Conservation (phyloP, 768 basidiomycete genomes). For the Russula virescens region DNA sequence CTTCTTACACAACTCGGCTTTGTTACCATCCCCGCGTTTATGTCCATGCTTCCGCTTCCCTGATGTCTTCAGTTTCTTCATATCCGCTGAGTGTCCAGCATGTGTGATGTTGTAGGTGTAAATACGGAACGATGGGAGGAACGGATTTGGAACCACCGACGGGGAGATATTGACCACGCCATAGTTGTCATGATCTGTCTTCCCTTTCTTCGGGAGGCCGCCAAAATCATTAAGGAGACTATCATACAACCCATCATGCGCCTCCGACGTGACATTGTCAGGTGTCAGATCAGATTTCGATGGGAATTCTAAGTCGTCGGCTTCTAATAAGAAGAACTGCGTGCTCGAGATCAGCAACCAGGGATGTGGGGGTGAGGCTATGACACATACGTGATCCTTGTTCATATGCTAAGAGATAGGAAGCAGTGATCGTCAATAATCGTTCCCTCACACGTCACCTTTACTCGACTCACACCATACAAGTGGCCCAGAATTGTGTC, state of each 20-base stretch:
- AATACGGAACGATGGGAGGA: constrained; percentile 72
- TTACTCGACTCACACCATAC: constrained; percentile 67
- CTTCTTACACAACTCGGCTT: constrained; percentile 40
- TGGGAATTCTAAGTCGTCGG: constrained; percentile 27
- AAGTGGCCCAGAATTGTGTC: constrained; percentile 85
- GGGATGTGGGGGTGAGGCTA: constrained; percentile 7
- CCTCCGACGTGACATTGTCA: constrained; percentile 14
- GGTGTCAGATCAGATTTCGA: constrained; percentile 15
- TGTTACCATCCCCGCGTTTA: constrained; percentile 29
- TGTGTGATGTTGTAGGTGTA: constrained; percentile 75
- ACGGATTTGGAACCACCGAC: constrained; percentile 82
- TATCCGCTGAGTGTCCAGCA: background rate
- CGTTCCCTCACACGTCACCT: constrained; percentile 28
- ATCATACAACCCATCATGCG: constrained; percentile 43
- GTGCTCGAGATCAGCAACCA: constrained; percentile 9
- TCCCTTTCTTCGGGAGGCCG: constrained; percentile 48
- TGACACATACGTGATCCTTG: constrained; percentile 59
- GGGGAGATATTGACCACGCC: constrained; percentile 76
- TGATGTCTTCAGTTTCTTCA: constrained; percentile 17
- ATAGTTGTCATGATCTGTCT: constrained; percentile 57
- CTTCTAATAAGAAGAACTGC: constrained; percentile 34
- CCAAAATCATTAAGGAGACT: constrained; percentile 60
- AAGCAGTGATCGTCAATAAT: constrained; percentile 22
- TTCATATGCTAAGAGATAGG: constrained; percentile 62
- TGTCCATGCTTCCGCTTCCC: constrained; percentile 45